These are phyloP conservation scores for Whalleya microplaca DNA, from an alignment of 2,329 filamentous ascomycete genomes.

Conservation along the genomic window DNA sequence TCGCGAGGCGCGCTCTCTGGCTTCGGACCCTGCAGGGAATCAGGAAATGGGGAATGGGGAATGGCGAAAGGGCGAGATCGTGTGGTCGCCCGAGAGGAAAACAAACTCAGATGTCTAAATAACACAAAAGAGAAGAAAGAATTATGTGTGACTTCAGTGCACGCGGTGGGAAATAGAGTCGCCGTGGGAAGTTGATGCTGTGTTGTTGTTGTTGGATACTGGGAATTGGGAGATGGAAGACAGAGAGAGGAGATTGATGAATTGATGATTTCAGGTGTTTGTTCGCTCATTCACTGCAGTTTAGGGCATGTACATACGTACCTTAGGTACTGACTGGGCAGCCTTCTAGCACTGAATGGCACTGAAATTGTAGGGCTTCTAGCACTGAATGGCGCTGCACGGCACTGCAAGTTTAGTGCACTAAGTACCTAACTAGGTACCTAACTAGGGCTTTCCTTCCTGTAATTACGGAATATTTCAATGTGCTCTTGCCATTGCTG, in stretches of 20 bases:
- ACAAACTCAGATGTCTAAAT: slow-evolving; percentile 29
- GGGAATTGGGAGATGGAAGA: slow-evolving; percentile 18
- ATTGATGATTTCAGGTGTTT: slow-evolving; percentile 5
- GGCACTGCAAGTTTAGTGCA: too few relatives aligned
- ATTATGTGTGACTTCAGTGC: slow-evolving; percentile 12
- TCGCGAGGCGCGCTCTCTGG: slow-evolving; percentile 31
- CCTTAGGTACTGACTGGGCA: too few relatives aligned
- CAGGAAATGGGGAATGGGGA: too few relatives aligned
- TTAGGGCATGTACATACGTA: too few relatives aligned
- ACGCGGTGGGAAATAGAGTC: slow-evolving; percentile 6
- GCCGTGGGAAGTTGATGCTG: slow-evolving; percentile 4
- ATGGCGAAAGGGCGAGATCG: too few relatives aligned
- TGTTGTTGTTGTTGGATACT: slow-evolving; percentile 7
- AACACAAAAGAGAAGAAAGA: slow-evolving; percentile 21
- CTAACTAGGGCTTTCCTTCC: neutral
- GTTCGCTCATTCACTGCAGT: too few relatives aligned
- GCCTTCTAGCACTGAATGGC: too few relatives aligned
- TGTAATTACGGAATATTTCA: too few relatives aligned
- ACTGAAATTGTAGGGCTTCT: neutral
- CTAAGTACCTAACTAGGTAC: too few relatives aligned
- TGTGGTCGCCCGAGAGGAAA: slow-evolving; percentile 13
- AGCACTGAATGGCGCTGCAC: too few relatives aligned
- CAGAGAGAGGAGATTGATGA: slow-evolving; percentile 10
- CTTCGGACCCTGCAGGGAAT: slow-evolving; percentile 27
- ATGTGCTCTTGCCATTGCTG: neutral